These are phyloP conservation scores for Naematelia encephala DNA, from an alignment of 768 basidiomycete species.

Conservation along the genomic window DNA sequence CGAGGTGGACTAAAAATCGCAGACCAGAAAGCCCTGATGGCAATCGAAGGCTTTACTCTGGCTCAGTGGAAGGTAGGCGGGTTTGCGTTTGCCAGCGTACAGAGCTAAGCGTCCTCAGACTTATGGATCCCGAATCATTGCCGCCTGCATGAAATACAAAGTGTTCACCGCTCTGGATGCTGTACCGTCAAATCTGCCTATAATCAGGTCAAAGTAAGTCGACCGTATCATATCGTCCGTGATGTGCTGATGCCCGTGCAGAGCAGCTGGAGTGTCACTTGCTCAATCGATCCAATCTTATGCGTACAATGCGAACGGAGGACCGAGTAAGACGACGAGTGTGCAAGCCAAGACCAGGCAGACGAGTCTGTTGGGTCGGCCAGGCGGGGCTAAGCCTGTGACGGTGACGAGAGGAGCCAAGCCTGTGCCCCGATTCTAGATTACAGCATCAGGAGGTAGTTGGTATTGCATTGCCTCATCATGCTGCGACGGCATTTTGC, in stretches of 20 bases:
- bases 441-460: too few species aligned
- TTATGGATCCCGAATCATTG: conserved; percentile 24
- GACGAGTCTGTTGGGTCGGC: conserved; percentile 1
- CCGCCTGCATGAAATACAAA: conserved; percentile 10
- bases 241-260: background rate
- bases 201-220: background rate
- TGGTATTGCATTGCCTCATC: too few species aligned
- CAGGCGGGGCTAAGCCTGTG: conserved; percentile 3
- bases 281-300: background rate
- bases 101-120: conserved; percentile 19
- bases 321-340: background rate
- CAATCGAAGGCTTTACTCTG: background rate
- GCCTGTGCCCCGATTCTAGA: too few species aligned
- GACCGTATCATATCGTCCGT: background rate
- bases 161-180: background rate
- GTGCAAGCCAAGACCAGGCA: background rate
- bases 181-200: background rate
- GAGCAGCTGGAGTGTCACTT: background rate
- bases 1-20: too few species aligned
- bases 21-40: background rate
- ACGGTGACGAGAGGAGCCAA: background rate
- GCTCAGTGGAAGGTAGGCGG: background rate
- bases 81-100: background rate
- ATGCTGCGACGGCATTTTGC: too few species aligned
- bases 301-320: background rate